These are phyloP conservation scores for Rhynchosporium graminicola DNA, from an alignment of 2,329 filamentous ascomycete genomes.

Conservation along the genomic window DNA sequence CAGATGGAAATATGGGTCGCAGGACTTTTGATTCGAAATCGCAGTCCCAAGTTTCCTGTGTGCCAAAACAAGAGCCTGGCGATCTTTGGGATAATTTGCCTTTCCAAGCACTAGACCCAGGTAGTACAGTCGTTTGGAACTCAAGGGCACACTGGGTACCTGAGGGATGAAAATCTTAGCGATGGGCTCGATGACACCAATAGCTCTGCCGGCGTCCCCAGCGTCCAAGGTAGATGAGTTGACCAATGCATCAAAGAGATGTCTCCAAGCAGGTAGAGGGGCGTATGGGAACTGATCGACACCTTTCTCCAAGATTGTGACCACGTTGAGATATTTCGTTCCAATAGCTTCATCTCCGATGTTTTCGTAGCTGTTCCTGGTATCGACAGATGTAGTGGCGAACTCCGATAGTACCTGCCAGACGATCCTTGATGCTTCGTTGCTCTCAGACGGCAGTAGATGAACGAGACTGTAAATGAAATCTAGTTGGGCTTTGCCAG, in stretches of 20 bases:
- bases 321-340: conserved; percentile 68
- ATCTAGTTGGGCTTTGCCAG: conserved; percentile 42
- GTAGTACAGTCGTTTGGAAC: conserved; percentile 38
- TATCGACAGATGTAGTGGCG: conserved; percentile 30
- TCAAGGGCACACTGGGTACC: conserved; percentile 33
- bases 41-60: conserved; percentile 63
- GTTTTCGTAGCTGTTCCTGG: conserved; percentile 24
- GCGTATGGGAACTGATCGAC: conserved; percentile 44
- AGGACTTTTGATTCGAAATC: conserved; percentile 46
- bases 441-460: conserved; percentile 31
- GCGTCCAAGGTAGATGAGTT: conserved; percentile 60
- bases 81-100: conserved; percentile 59
- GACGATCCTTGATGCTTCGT: conserved; percentile 35
- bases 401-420: conserved; percentile 39
- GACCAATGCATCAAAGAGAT: conserved; percentile 59
- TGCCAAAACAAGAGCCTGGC: conserved; percentile 64
- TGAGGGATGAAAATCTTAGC: conserved; percentile 54
- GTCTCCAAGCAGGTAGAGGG: conserved; percentile 44
- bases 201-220: conserved; percentile 66
- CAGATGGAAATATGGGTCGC: conserved; percentile 66
- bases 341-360: conserved; percentile 51
- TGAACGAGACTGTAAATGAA: conserved; percentile 39
- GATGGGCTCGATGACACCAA: conserved; percentile 71
- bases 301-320: conserved; percentile 67
- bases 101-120: conserved; percentile 33